Evolutionary conservation across 2,329 filamentous ascomycete genomes (phyloP).

Genomic region (Penicillium sp.): DNA sequence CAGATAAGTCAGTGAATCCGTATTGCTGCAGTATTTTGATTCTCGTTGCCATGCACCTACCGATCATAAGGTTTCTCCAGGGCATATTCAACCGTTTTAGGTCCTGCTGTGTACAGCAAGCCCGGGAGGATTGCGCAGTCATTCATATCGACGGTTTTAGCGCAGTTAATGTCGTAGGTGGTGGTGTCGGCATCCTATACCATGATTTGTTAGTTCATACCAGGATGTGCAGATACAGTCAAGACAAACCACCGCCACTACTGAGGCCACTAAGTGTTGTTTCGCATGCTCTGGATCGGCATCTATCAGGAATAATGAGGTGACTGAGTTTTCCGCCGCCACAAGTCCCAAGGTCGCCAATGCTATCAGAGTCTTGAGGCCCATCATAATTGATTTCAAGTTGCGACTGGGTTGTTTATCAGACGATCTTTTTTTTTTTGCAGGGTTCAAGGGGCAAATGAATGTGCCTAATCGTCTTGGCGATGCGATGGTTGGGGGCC

Average conservation of each 20-base stretch:
- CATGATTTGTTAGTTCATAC: background rate
- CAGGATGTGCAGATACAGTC: background rate
- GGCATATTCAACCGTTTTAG: background rate
- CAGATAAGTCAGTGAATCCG: background rate
- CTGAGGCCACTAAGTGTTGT: background rate
- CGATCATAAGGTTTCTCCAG: background rate
- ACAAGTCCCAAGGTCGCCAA: background rate
- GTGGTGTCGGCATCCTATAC: background rate
- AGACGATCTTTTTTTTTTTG: background rate
- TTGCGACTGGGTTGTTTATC: background rate
- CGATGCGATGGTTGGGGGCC: background rate
- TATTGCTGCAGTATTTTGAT: too few relatives aligned
- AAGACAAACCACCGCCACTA: background rate
- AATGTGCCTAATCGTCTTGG: background rate
- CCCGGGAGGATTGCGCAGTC: background rate
- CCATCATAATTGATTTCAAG: background rate
- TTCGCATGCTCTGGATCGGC: background rate
- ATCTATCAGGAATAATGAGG: background rate
- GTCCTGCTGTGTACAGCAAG: background rate
- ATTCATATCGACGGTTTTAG: background rate
- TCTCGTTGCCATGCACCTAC: background rate
- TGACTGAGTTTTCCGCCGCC: background rate
- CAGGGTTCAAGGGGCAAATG: background rate
- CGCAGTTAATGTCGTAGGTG: background rate
- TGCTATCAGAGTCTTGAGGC: background rate